These are phyloP conservation scores for Botrytis byssoidea DNA, from an alignment of 2,329 filamentous ascomycete genomes.

Conservation along the genomic window DNA sequence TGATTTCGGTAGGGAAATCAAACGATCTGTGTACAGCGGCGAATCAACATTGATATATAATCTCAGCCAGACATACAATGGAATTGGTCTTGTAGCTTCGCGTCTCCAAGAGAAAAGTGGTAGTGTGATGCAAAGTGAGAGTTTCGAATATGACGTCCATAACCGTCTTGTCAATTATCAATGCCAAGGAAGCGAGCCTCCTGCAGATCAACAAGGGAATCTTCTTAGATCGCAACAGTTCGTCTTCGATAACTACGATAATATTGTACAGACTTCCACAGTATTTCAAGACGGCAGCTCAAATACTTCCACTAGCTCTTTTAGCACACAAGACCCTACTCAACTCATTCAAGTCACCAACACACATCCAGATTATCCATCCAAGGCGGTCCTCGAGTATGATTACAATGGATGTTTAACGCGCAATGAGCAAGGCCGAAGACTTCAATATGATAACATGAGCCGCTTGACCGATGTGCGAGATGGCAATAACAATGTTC, in stretches of 20 bases:
- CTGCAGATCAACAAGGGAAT: background rate
- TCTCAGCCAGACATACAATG: constrained; percentile 12
- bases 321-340: constrained; percentile 8
- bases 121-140: background rate
- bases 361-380: constrained; percentile 1
- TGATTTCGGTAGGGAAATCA: constrained; percentile 14
- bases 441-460: constrained; percentile 7
- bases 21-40: background rate
- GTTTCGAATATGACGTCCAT: constrained; percentile 16
- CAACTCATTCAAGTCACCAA: constrained; percentile 16
- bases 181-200: constrained; percentile 6
- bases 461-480: constrained; percentile 5
- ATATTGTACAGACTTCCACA: background rate
- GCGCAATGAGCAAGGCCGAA: constrained; percentile 6
- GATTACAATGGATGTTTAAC: constrained; percentile 11
- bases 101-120: background rate
- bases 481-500: background rate
- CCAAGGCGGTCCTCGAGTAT: background rate
- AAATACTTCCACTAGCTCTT: background rate
- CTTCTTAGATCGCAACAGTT: background rate
- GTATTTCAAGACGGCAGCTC: constrained; percentile 6
- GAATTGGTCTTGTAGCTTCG: background rate
- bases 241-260: constrained; percentile 15
- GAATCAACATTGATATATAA: constrained; percentile 1
- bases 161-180: constrained; percentile 15